Evolutionary conservation across 176 grass and related monocot genomes (phyloP).

Genomic region (Oryza glaberrima): DNA sequence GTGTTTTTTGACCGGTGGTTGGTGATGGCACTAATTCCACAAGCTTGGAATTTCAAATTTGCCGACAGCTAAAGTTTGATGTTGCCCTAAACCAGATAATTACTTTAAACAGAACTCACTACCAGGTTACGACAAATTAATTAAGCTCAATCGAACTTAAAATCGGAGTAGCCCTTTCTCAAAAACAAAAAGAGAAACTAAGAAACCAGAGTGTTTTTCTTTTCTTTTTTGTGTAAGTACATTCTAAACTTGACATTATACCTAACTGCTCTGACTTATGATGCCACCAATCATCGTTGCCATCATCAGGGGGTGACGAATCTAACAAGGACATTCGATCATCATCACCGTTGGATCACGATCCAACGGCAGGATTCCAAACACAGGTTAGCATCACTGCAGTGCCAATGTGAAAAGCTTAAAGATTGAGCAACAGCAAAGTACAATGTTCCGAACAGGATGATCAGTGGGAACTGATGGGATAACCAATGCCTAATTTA

Average conservation of each 20-base stretch:
- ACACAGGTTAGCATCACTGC: not conserved
- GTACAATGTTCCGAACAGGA: not conserved
- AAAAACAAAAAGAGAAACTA: not conserved
- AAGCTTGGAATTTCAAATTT: not conserved
- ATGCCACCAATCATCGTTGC: not conserved
- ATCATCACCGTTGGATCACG: not conserved
- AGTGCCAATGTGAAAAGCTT: not conserved
- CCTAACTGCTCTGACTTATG: not conserved
- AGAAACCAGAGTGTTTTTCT: not conserved
- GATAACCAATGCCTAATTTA: not conserved
- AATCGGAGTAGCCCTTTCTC: not conserved
- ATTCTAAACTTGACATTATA: slow-evolving; percentile 1
- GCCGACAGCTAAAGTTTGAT: not conserved
- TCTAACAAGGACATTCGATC: not conserved
- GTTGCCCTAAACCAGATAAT: not conserved
- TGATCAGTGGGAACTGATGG: not conserved
- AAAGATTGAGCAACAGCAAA: not conserved
- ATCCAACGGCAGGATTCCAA: not conserved
- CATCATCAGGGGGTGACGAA: not conserved
- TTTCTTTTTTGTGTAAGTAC: not conserved
- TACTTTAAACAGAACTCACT: too few species aligned
- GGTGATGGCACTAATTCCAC: not conserved
- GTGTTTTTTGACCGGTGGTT: not conserved
- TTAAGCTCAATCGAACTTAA: not conserved
- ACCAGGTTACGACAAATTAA: not conserved